phyloP scores from a whole-genome alignment of 495 filamentous ascomycete species.

The Daldinia vernicosa region DNA sequence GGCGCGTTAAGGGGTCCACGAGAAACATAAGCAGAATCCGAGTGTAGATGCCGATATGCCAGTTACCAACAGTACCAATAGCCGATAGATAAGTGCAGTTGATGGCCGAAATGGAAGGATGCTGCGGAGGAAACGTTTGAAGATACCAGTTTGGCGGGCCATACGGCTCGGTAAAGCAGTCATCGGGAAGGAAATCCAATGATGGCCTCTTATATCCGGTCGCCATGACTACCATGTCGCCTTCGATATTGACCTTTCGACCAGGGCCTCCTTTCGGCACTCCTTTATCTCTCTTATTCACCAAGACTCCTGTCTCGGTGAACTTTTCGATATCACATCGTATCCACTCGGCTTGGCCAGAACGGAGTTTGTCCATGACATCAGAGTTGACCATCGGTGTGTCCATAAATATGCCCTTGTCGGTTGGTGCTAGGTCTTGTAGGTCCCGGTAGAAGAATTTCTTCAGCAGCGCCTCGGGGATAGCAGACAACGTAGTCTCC shows the following conservation, averaged over 20 bases:
- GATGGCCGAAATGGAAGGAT: constrained; percentile 74
- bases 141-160: constrained; percentile 87
- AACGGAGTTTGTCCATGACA: constrained; percentile 79
- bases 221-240: constrained; percentile 83
- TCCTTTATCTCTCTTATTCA: constrained; percentile 75
- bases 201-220: constrained; percentile 81
- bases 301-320: constrained; percentile 68
- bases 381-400: constrained; percentile 89
- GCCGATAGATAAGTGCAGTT: constrained; percentile 86
- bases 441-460: constrained; percentile 88
- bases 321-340: constrained; percentile 79
- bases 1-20: constrained; percentile 77
- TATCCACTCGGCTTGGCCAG: constrained; percentile 78
- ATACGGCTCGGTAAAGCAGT: constrained; percentile 76
- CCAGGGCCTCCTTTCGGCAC: constrained; percentile 80
- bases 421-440: constrained; percentile 74
- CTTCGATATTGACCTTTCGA: constrained; percentile 65
- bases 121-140: constrained; percentile 76
- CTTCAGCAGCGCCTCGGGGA: constrained; percentile 77
- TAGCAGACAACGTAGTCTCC: constrained; percentile 77
- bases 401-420: constrained; percentile 77
- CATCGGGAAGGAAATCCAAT: constrained; percentile 74
- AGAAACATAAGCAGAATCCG: constrained; percentile 86
- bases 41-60: constrained; percentile 90
- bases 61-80: constrained; percentile 84